phyloP scores from a whole-genome alignment of 257 asterid genomes.

The Jacaranda mimosifolia region DNA sequence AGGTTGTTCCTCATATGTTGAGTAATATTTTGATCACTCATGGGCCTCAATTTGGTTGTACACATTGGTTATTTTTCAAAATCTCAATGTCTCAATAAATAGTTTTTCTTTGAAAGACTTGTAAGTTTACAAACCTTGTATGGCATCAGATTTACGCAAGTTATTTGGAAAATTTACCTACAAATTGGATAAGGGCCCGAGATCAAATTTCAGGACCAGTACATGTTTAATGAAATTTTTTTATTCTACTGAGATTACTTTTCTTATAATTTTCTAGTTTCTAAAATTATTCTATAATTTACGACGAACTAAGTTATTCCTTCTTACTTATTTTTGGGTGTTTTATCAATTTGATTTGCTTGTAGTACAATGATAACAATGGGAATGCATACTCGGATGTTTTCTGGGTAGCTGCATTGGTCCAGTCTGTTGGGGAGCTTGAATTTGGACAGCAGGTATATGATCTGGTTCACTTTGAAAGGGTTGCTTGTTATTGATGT shows the following conservation, averaged over 20 bases:
- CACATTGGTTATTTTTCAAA: background rate
- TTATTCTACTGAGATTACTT: constrained; percentile 2
- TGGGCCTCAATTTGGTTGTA: background rate
- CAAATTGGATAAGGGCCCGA: background rate
- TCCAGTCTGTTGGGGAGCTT: constrained; percentile 94
- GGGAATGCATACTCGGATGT: constrained; percentile 96
- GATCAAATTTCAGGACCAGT: background rate
- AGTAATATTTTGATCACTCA: background rate
- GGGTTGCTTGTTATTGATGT: constrained; percentile 18
- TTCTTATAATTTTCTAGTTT: background rate
- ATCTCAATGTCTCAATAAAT: background rate
- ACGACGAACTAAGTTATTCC: background rate
- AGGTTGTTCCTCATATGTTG: constrained; percentile 15
- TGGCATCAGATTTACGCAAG: background rate
- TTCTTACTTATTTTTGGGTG: constrained; percentile 5
- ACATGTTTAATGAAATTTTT: constrained; percentile 3
- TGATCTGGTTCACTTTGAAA: constrained; percentile 22
- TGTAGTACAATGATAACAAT: constrained; percentile 92
- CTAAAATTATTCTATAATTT: background rate
- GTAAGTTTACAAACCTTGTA: background rate
- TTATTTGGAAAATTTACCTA: background rate
- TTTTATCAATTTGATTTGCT: constrained; percentile 18
- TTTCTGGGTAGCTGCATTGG: constrained; percentile 93
- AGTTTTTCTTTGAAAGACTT: background rate
- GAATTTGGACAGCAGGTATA: constrained; percentile 94